These are phyloP conservation scores for Tricharina praecox DNA, from an alignment of 495 filamentous ascomycete genomes.

Conservation along the genomic window DNA sequence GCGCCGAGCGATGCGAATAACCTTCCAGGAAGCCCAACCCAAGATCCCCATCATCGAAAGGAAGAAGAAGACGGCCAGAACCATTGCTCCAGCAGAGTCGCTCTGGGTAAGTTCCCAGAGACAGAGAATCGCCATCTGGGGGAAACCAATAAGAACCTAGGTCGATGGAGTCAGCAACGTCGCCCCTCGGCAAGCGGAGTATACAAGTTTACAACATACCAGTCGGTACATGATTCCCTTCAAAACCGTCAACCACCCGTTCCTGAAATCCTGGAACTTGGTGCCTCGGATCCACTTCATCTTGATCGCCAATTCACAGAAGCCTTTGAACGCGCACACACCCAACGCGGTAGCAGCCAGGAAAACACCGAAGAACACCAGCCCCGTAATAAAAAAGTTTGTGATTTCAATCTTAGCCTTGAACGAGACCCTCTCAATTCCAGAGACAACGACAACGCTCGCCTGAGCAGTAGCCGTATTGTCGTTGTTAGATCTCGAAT, in stretches of 20 bases:
- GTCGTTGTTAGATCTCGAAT: conserved; percentile 34
- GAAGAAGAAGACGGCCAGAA: conserved; percentile 79
- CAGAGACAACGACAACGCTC: conserved; percentile 52
- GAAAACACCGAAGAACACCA: conserved; percentile 80
- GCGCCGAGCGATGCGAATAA: conserved; percentile 71
- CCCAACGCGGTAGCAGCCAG: conserved; percentile 50
- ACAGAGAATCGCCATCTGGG: conserved; percentile 79
- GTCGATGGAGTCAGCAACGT: conserved; percentile 8
- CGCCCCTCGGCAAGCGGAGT: not conserved
- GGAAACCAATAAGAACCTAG: conserved; percentile 71
- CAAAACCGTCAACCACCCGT: conserved; percentile 59
- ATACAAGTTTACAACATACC: conserved; percentile 29
- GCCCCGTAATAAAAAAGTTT: conserved; percentile 84
- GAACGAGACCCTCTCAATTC: conserved; percentile 85
- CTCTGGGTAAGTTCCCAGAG: conserved; percentile 82
- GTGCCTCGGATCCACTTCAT: conserved; percentile 66
- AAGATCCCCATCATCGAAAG: conserved; percentile 63
- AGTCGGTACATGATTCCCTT: conserved; percentile 87
- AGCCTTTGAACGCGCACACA: conserved; percentile 62
- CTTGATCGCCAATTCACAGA: conserved; percentile 55
- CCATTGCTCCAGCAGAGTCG: conserved; percentile 76
- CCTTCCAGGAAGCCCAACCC: conserved; percentile 77
- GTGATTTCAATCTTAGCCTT: conserved; percentile 67
- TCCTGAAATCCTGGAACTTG: conserved; percentile 85
- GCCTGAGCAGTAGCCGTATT: conserved; percentile 18